Evolutionary conservation across 2,329 filamentous ascomycete genomes (phyloP).

Genomic region (Xylariales sp.): DNA sequence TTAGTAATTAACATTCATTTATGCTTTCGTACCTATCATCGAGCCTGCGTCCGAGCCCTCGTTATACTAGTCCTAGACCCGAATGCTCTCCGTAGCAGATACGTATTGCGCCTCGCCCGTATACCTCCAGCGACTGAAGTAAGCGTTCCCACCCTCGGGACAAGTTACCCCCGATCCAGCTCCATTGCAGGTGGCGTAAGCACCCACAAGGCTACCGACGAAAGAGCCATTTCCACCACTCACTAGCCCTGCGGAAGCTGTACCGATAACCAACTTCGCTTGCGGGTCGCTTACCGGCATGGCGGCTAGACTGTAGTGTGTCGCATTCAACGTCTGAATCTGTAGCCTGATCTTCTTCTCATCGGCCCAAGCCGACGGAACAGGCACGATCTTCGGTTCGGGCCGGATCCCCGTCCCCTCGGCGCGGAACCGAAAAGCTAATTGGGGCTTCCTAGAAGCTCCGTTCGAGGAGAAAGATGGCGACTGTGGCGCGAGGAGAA

Average conservation of each 20-base stretch:
- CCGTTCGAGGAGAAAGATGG: neutral
- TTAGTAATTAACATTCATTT: neutral
- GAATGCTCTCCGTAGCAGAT: slow-evolving; percentile 41
- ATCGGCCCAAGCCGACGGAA: slow-evolving; percentile 44
- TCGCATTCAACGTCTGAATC: slow-evolving; percentile 47
- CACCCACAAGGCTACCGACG: slow-evolving; percentile 50
- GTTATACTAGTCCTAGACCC: neutral
- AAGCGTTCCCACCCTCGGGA: slow-evolving; percentile 47
- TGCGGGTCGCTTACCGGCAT: slow-evolving; percentile 38
- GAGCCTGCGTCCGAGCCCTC: neutral
- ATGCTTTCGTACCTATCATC: neutral
- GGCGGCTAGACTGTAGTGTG: slow-evolving; percentile 49
- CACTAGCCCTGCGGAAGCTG: slow-evolving; percentile 47
- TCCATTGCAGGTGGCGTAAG: slow-evolving; percentile 54
- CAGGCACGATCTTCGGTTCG: slow-evolving; percentile 33
- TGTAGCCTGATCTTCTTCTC: slow-evolving; percentile 46
- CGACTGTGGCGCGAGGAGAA: slow-evolving; percentile 34
- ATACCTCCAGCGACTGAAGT: slow-evolving; percentile 48
- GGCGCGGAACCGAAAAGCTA: slow-evolving; percentile 46
- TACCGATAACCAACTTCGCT: slow-evolving; percentile 42
- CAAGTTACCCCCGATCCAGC: slow-evolving; percentile 46
- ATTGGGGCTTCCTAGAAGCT: slow-evolving; percentile 13
- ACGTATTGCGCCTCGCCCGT: slow-evolving; percentile 43
- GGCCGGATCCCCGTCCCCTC: slow-evolving; percentile 42
- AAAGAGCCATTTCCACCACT: slow-evolving; percentile 52